Evolutionary conservation across 2,329 filamentous ascomycete genomes (phyloP), one percentile per base, ranked within the genome.

Genomic region (Calycina marina): DNA sequence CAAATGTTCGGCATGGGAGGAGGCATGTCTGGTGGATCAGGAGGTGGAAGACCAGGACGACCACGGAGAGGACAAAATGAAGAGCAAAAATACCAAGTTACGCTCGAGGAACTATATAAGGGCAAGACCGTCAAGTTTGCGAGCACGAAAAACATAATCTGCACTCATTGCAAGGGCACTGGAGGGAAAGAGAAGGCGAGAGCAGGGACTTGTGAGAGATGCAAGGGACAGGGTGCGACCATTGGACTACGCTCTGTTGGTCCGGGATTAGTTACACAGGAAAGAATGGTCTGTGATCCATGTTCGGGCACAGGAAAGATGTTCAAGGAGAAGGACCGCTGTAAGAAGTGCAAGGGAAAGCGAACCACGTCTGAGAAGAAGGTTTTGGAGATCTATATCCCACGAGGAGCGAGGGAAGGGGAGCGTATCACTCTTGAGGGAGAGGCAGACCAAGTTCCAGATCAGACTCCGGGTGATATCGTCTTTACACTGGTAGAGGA

Each of bases 301-400:
- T 98, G 90, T 59, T 68, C 76, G 38, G 88, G 86, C 18, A 70
- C 75, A n/a, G 90, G 90, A 4, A 75, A 77, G 51, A 75, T 86
- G 51, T 93, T 76, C 62, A 88, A 88, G 57, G 84, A 93, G 52
- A 96, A 96, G 65, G 90, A 98, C 52, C 83, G 84, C 53, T 98
- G 90, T 67, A 93, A 93, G 67, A 94, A 90, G 65, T 98, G 90
- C 72, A 96, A 96, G 61, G 90, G 90, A 50, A 82, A 81, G 56
- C 72, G 83, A 40, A 85, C 83, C 10, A 73, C 75, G 27, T 78
- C 85, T 49, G 81, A 90, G 58, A 90, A 82, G 58, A 98, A 96
- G 62, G 81, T 88, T 3, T 65, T 98, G 39, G 90, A 98, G 60
- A 77, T 98, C 32, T 96, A 96, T 61, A 93, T 98, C 38, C 85